phyloP scores from a whole-genome alignment of 2,329 filamentous ascomycete genomes.

The Trichothecium roseum region DNA sequence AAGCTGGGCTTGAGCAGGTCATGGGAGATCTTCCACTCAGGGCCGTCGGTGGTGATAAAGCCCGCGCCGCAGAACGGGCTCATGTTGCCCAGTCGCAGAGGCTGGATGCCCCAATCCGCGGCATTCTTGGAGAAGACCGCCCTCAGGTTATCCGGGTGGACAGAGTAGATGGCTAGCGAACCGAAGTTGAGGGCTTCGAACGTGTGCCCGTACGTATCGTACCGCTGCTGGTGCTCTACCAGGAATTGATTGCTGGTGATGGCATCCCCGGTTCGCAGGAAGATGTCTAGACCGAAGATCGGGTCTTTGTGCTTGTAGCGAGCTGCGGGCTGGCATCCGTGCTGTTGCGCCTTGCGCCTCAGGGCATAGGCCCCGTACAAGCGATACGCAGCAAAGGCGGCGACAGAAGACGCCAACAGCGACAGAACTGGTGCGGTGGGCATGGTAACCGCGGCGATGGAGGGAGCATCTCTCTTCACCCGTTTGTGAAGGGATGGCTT shows the following conservation, averaged over 20 bases:
- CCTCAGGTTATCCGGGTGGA: too few relatives aligned
- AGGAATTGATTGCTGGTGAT: constrained; percentile 2
- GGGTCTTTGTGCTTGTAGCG: constrained; percentile 2
- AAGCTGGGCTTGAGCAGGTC: too few relatives aligned
- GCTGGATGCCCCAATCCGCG: too few relatives aligned
- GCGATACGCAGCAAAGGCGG: constrained; percentile 2
- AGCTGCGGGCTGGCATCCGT: constrained; percentile 2
- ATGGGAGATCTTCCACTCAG: too few relatives aligned
- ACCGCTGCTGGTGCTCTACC: constrained; percentile 2
- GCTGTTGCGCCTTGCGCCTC: neutral
- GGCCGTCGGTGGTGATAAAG: too few relatives aligned
- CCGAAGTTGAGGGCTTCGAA: constrained; percentile 2
- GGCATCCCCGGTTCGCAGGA: constrained; percentile 2
- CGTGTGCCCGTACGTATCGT: constrained; percentile 1
- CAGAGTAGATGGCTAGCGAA: neutral
- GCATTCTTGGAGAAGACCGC: too few relatives aligned
- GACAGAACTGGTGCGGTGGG: too few relatives aligned
- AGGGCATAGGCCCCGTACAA: constrained; percentile 1
- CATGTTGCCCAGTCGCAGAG: too few relatives aligned
- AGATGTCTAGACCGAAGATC: constrained; percentile 2
- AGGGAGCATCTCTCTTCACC: too few relatives aligned
- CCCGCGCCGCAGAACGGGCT: too few relatives aligned
- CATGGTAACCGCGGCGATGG: too few relatives aligned
- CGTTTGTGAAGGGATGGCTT: too few relatives aligned
- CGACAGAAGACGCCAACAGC: neutral